Evolutionary conservation across 2,329 filamentous ascomycete genomes (phyloP), one percentile per base, ranked within the genome.

Genomic region (Myriosclerotinia scirpicola): DNA sequence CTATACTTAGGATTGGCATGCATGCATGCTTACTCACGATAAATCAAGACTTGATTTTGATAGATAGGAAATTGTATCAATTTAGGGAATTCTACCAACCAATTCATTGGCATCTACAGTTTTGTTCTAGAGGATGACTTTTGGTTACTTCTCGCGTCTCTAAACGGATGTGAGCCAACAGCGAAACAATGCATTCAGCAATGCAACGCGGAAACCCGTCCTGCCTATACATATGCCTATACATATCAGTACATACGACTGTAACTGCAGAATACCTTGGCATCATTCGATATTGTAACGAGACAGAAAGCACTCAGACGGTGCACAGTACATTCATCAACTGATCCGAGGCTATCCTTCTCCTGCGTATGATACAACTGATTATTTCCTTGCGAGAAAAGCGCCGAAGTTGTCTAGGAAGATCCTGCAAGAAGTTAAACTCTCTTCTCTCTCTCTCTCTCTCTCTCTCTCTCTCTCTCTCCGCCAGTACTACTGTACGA

Each of bases 271-370:
- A 15, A 17, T 26, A 5, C 15, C 56, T 48, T 38, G 56, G 56
- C 56, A 48, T 60, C 56, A 60, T 36, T 38, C 42, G 30, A 60
- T 48, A n/a, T 14, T 34, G 26, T 26, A 14, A 60, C 42, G n/a
- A n/a, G n/a, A 48, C n/a, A 60, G 30, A 38, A 17, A 30, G 30
- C n/a, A 17, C 44, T 17, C 56, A 36, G 30, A 36, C 42, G 46
- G 26, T 59, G 30, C 48, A 36, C 42, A 36, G 26, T 48, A 36
- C 56, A 48, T 48, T 60, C 30, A 48, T 48, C 56, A 60, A 48
- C 30, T 38, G 56, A 38, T 48, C 30, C 20, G 20, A 60, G 42
- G 42, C 55, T 59, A 15, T 48, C 56, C 36, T 38, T 60, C 14
- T 60, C 17, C n/a, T n/a, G n/a, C n/a, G n/a, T n/a, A n/a, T n/a